Base-by-base conservation (phyloP, 1,284 basidiomycete genomes). In the Moniliella sp. region DNA sequence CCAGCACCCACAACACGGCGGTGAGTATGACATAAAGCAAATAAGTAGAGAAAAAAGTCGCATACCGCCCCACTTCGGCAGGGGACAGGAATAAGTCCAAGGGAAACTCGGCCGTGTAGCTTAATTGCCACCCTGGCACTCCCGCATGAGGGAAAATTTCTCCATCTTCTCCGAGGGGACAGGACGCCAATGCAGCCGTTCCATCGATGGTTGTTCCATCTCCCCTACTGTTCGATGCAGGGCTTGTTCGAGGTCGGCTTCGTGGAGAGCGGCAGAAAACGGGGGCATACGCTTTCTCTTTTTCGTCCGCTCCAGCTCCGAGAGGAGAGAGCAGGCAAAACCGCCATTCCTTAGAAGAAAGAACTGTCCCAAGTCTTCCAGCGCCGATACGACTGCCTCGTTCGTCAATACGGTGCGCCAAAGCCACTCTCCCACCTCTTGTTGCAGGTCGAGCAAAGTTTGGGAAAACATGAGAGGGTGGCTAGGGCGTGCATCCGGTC, bases 341-440 rank as follows among this genome's bases (percentile, higher is more conserved):
- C n/a, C n/a, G n/a, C n/a, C n/a, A n/a, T n/a, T n/a, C n/a, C n/a
- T n/a, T n/a, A n/a, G n/a, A n/a, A n/a, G n/a, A n/a, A n/a, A n/a
- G n/a, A n/a, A n/a, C n/a, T n/a, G n/a, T 15, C 35, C 35, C 73
- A 80, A 60, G 4, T 72, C 72, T 36, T 77, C 69, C 8, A 80
- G 69, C 0, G 76, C 72, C 15, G 74, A 74, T 39, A 77, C 73
- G 0, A 86, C 76, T 42, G 82, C 77, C 42, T 72, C 70, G 46
- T 71, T 71, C 1, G 80, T 86, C 33, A 88, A 66, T 18, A 88
- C 75, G 48, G 83, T 80, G 18, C 73, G 63, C 80, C 83, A 88
- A 2, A 88, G 65, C 82, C 82, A 88, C 63, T 83, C 80, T 43
- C 77, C 75, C 35, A 79, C 68, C 35, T 74, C 71, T 2, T 68